phyloP scores from a whole-genome alignment of 1,139 yeast species.

The Protomyces lactucae-debilis region DNA sequence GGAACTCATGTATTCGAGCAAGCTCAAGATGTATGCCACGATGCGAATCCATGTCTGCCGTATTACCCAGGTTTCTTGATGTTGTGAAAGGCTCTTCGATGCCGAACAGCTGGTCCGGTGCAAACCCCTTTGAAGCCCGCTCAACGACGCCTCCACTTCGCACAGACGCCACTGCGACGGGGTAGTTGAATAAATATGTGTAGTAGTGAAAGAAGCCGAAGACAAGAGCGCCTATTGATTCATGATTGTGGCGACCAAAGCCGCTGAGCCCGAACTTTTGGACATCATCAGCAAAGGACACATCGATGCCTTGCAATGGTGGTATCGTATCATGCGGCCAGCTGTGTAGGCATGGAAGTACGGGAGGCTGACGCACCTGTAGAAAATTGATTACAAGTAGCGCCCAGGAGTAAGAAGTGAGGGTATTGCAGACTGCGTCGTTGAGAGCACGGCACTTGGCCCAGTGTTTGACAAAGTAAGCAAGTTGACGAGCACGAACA shows the following conservation, averaged over 20 bases:
- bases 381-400: constrained; percentile 35
- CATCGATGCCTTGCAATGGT: constrained; percentile 32
- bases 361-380: constrained; percentile 34
- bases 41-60: constrained; percentile 35
- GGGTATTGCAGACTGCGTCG: constrained; percentile 33
- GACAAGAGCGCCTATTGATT: constrained; percentile 33
- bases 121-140: constrained; percentile 35
- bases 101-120: constrained; percentile 34
- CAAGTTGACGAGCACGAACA: constrained; percentile 34
- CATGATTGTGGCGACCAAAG: constrained; percentile 32
- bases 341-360: constrained; percentile 34
- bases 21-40: constrained; percentile 35
- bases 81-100: constrained; percentile 35
- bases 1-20: constrained; percentile 33
- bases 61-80: constrained; percentile 35
- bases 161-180: constrained; percentile 33
- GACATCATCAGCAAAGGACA: constrained; percentile 34
- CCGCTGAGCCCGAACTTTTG: constrained; percentile 28
- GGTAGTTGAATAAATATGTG: constrained; percentile 34
- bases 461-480: constrained; percentile 35
- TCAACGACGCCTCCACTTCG: constrained; percentile 33
- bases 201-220: constrained; percentile 34
- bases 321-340: constrained; percentile 27
- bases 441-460: constrained; percentile 35
- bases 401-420: constrained; percentile 36